Base-by-base conservation (phyloP, 768 basidiomycete genomes). In the Lactifluus volemus region DNA sequence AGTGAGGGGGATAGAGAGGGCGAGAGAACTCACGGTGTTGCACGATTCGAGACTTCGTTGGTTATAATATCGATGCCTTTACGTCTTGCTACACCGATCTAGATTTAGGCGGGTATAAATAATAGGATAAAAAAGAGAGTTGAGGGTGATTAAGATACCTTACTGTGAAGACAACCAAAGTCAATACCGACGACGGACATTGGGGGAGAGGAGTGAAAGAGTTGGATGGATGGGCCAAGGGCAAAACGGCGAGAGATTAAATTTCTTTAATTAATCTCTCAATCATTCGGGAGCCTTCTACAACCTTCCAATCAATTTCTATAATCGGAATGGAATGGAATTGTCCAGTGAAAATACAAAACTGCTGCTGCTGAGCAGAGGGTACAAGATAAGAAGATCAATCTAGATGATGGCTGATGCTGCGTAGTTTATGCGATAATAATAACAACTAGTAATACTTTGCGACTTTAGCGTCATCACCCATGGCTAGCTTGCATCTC, bases 1-100 rank as follows among this genome's bases (percentile, higher is more conserved):
- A 25, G 15, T 12, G n/a, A 25, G 32, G 21, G 10, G 17, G 17
- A 44, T 9, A 34, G n/a, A 39, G 3, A 34, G 14, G n/a, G 38
- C 3, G 15, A 49, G 45, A 49, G 45, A 8, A 82, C 92, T 70
- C 64, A 98, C 93, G 96, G 96, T 29, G 95, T 98, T 15, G 87
- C 83, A 58, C 97, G 89, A 80, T 98, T 98, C 15, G 95, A 98
- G 63, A 95, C 93, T 73, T 99, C 96, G 74, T 99, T 99, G 63
- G 85, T 79, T 78, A 99, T 96, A 75, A 99, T 94, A 81, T 99
- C 96, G 78, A 99, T 96, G 67, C 96, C 96, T 70, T 92, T 83
- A 76, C 91, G 88, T 75, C 94, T 83, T 19, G 94, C 94, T 65
- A 96, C 94, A 78, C 94, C 94, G 72, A 98, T 94, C 92, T 91